These are phyloP conservation scores for Lipomyces spencermartinsiae DNA, from an alignment of 805 yeast species.

Conservation along the genomic window DNA sequence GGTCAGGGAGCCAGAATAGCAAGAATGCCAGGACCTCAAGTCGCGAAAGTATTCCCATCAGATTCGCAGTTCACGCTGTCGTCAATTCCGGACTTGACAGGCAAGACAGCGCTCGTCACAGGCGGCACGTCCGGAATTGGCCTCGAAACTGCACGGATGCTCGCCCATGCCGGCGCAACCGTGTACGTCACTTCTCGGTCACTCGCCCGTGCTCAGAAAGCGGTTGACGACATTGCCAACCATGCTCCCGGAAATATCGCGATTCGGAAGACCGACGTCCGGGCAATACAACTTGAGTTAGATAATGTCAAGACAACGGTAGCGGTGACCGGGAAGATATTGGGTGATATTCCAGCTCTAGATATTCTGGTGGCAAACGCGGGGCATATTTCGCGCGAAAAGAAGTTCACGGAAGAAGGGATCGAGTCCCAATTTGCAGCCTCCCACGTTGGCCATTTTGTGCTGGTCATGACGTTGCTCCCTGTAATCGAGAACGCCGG, in stretches of 20 bases:
- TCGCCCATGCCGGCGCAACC: slow-evolving; percentile 10
- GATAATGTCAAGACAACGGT: neutral
- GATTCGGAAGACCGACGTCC: neutral
- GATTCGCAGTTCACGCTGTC: neutral
- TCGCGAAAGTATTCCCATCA: neutral
- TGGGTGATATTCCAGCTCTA: neutral
- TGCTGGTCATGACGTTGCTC: neutral
- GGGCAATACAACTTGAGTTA: neutral
- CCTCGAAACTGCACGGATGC: slow-evolving; percentile 10
- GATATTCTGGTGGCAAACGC: slow-evolving; percentile 2
- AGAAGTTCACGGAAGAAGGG: neutral
- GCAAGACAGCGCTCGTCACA: slow-evolving; percentile 13
- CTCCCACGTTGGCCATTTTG: neutral
- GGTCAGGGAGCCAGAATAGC: neutral
- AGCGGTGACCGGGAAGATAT: neutral
- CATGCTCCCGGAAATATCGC: neutral
- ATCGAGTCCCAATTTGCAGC: slow-evolving; percentile 5
- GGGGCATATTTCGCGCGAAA: neutral
- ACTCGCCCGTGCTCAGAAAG: neutral
- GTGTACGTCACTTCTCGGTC: slow-evolving; percentile 12
- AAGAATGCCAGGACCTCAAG: neutral
- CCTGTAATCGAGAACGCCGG: neutral
- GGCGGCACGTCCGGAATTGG: slow-evolving; percentile 27
- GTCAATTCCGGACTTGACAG: slow-evolving; percentile 1
- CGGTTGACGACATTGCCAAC: neutral